Base-by-base conservation (phyloP, 2,329 filamentous ascomycete genomes). In the Saccharata proteae region DNA sequence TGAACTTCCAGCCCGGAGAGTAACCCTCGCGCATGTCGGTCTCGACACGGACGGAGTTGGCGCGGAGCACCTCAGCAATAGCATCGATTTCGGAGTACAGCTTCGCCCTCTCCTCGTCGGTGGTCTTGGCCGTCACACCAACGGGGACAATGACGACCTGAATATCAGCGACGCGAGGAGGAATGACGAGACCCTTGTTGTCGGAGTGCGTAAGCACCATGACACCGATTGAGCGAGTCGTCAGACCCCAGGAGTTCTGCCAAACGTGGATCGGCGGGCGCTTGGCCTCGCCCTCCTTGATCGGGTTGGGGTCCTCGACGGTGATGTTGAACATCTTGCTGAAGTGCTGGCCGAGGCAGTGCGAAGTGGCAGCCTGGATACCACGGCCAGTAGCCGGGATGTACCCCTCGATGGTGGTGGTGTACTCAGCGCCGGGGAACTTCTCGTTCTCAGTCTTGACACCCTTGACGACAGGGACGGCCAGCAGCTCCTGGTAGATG, bases 221-320 rank as follows among this genome's bases (percentile, higher is more conserved):
- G 55, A 96, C 85, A 63, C 90, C 92, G 43, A 98, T 93, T 35
- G 88, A 84, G 54, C 90, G 84, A 33, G 90, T 98, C 1, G 88
- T 96, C 38, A 98, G 73, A 60, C 90, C 90, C 90, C 90, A 98
- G 10, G 85, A 94, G 67, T 98, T 98, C 58, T 98, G 90, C 86
- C 88, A 96, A 35, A 96, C 86, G 51, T 88, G 65, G 35, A 94
- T 64, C 18, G 33, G 33, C 9, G 33, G 33, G 49, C 84, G 77
- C 44, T 77, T 70, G 42, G 81, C 80, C 56, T 90, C 74, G 29
- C 71, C 76, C 27, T 69, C 65, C 49, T 77, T 76, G 30, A 69
- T 71, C 3, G 34, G 29, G 38, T 68, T 66, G 15, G 90, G 90
- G 51, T 98, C 86, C 58, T 98, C 88, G 17, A 98, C 84, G 1